Evolutionary conservation across 257 asterid species (phyloP).

Genomic region (Phtheirospermum japonicum): DNA sequence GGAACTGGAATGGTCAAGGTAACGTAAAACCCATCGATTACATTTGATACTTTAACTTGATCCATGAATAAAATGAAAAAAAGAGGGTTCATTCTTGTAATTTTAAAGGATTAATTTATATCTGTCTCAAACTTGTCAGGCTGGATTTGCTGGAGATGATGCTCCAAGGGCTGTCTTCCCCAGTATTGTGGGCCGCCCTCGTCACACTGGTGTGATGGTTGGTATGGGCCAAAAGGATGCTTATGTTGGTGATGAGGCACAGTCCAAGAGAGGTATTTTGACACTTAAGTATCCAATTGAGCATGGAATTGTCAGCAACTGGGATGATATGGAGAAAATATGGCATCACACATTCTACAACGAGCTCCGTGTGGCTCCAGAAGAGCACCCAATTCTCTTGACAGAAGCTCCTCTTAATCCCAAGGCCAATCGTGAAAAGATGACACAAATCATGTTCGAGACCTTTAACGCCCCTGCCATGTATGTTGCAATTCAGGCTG

Average conservation of each 20-base stretch:
- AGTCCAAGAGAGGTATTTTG: slow-evolving; percentile 82
- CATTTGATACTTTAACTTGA: neutral
- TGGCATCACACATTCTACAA: slow-evolving; percentile 92
- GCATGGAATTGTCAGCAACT: slow-evolving; percentile 88
- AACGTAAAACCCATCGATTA: neutral
- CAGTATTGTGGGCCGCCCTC: slow-evolving; percentile 63
- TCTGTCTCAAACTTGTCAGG: slow-evolving; percentile 34
- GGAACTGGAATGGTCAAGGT: slow-evolving; percentile 72
- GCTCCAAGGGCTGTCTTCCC: slow-evolving; percentile 69
- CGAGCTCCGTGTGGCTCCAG: slow-evolving; percentile 86
- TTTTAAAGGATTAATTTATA: slow-evolving; percentile 13
- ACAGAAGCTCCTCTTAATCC: slow-evolving; percentile 92
- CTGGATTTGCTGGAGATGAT: slow-evolving; percentile 71
- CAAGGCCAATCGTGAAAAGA: slow-evolving; percentile 86
- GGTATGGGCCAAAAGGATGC: slow-evolving; percentile 94
- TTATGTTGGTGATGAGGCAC: slow-evolving; percentile 86
- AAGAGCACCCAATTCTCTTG: slow-evolving; percentile 78
- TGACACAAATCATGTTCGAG: slow-evolving; percentile 92
- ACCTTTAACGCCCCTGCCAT: slow-evolving; percentile 81
- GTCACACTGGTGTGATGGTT: slow-evolving; percentile 75
- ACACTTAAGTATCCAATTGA: slow-evolving; percentile 81
- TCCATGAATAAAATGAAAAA: neutral
- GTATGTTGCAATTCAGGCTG: slow-evolving; percentile 91
- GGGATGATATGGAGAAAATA: slow-evolving; percentile 93
- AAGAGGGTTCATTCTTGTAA: neutral